Evolutionary conservation across 148 eudicot species (phyloP), one percentile per base, ranked within the genome.

Genomic region (Dianthus caryophyllus): DNA sequence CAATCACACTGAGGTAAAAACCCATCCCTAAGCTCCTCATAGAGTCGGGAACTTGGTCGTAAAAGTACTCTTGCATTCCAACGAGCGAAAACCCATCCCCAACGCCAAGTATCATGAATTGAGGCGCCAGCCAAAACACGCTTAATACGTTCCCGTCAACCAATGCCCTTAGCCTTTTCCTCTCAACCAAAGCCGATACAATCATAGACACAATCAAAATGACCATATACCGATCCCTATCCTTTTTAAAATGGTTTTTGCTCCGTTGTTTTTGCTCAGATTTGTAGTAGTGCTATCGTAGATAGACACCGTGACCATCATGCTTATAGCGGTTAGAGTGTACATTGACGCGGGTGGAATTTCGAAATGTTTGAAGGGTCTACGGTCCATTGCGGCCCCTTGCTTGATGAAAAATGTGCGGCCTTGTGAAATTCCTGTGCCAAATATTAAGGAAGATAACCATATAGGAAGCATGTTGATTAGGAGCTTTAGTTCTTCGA

Each of bases 391-490:
- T 12, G 68, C 63, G 0, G 66, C 53, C 50, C 81, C 74, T 79
- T 85, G 93, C 70, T 87, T 87, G 70, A 83, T 63, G 74, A 87
- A 87, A 75, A 87, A 87, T n/a, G 93, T 87, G 7, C 82, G 8
- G 57, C 78, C 20, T 76, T 81, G 87, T 2, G 89, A 74, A 2
- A 80, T 71, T 41, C 85, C 82, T n/a, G 79, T 70, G 43, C 92
- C 92, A 25, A 84, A 78, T 29, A 85, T 69, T 67, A 84, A 63
- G 6, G 78, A 73, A 21, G 85, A 75, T 69, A 88, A 55, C 90
- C 94, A 85, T 22, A 88, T 75, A 5, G 94, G 90, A 52, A 82
- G 54, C 72, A 83, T 81, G 69, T 70, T 75, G 61, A 88, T 31
- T 13, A 88, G 17, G n/a, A 88, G 83, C 76, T 88, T 88, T 46